Evolutionary conservation across 2,329 filamentous ascomycete species (phyloP), one percentile per base, ranked within the genome.

Genomic region (Sordariomycetes sp.): DNA sequence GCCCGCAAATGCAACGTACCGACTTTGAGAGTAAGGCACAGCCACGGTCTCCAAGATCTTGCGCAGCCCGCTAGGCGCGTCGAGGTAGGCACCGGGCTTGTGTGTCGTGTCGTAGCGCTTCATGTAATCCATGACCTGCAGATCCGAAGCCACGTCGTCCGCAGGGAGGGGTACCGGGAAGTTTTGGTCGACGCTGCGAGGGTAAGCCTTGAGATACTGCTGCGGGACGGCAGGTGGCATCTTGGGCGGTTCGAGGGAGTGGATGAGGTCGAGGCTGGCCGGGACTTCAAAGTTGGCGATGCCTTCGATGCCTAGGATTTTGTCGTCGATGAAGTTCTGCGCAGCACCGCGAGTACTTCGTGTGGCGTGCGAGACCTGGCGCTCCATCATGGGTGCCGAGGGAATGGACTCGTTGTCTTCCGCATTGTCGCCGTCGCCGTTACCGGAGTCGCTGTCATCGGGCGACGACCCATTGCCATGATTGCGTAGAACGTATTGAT

Each of bases 281-380:
- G 72, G 70, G 19, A 75, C 59, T 46, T 75, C 71, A 41, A 78
- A 71, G 44, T 72, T 77, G 38, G 67, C 61, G 29, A 80, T 61
- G 16, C 68, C 72, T 48, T 80, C 75, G 19, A 79, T 63, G 11
- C 75, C 76, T 10, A 75, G 58, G 25, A 74, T 58, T 46, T 68
- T 72, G 48, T 74, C 70, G 41, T 78, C 73, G 23, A 68, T 47
- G 40, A 73, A 72, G 46, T 74, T 75, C 35, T 69, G 64, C 34
- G 65, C 58, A 18, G 57, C 59, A n/a, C 63, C 72, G 17, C 75
- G 66, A 15, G 72, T 79, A 53, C 75, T 80, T 28, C 76, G 64
- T 14, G 77, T 81, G 10, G 72, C 72, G 39, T 81, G 75, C 8
- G 76, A 80, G 10, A 71, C 66, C 40, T 75, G 72, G 21, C 75